phyloP scores from a whole-genome alignment of 768 basidiomycete species.

The Kwoniella sp. region DNA sequence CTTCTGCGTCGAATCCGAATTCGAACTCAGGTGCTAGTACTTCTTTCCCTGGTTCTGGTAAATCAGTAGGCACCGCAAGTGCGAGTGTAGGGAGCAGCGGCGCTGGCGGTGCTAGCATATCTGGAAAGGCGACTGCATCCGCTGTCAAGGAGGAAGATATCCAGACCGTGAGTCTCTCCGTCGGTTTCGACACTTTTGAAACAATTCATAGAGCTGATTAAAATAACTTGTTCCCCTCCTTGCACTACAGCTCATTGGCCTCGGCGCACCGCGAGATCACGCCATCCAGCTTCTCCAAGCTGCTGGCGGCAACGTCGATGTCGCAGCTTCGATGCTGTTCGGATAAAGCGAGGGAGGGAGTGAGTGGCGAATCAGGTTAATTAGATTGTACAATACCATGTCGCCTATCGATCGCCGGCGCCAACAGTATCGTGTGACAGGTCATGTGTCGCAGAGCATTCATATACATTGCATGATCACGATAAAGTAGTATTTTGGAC shows the following conservation, averaged over 20 bases:
- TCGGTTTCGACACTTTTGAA: neutral
- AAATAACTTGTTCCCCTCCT: neutral
- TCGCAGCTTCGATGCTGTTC: constrained; percentile 86
- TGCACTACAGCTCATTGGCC: constrained; percentile 63
- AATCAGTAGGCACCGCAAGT: constrained; percentile 62
- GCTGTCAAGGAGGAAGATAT: constrained; percentile 65
- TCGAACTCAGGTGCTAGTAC: neutral
- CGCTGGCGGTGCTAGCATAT: neutral
- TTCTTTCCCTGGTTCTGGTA: constrained; percentile 71
- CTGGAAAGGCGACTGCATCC: constrained; percentile 18
- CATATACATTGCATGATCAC: too few relatives aligned
- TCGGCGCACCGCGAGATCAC: constrained; percentile 75
- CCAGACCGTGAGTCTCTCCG: constrained; percentile 55
- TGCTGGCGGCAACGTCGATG: constrained; percentile 80
- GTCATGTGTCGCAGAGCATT: too few relatives aligned
- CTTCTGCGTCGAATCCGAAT: too few relatives aligned
- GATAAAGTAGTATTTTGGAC: too few relatives aligned
- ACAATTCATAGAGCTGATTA: constrained; percentile 25
- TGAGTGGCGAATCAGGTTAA: neutral
- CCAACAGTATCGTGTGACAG: too few relatives aligned
- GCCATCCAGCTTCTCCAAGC: constrained; percentile 77
- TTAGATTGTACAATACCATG: too few relatives aligned
- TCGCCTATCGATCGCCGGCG: too few relatives aligned
- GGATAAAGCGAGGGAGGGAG: constrained; percentile 26
- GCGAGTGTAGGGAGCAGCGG: neutral